These are phyloP conservation scores for Lepraria neglecta DNA, from an alignment of 495 filamentous ascomycete genomes.

Conservation along the genomic window DNA sequence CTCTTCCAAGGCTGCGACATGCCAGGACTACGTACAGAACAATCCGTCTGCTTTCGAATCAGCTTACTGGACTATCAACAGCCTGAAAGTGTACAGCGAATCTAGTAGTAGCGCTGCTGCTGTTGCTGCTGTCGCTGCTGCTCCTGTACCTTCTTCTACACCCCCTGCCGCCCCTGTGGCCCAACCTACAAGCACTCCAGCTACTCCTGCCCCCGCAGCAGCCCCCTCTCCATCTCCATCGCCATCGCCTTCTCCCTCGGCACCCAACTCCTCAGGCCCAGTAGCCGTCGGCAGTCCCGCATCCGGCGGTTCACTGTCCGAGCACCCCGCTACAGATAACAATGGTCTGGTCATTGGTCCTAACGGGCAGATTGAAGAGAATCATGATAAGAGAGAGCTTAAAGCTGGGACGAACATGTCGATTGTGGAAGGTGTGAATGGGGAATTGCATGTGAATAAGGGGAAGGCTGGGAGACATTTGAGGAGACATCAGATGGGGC, in stretches of 20 bases:
- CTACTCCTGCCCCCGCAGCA: not conserved
- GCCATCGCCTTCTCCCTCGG: not conserved
- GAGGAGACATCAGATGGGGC: not conserved
- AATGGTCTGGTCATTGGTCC: not conserved
- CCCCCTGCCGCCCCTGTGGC: not conserved
- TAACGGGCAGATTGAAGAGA: not conserved
- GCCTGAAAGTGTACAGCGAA: conserved; percentile 52
- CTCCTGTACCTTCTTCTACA: not conserved
- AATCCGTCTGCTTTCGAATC: conserved; percentile 55
- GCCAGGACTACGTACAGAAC: conserved; percentile 56
- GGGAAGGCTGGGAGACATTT: not conserved
- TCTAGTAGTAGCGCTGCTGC: not conserved
- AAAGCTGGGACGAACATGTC: no score
- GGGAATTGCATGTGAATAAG: not conserved
- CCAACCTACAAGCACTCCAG: not conserved
- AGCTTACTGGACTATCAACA: conserved; percentile 62
- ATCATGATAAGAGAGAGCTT: not conserved
- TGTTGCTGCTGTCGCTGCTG: not conserved
- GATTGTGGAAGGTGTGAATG: no score
- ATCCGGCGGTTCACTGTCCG: not conserved
- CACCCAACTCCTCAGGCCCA: not conserved
- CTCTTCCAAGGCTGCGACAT: conserved; percentile 43
- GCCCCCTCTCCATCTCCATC: not conserved
- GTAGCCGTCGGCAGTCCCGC: not conserved
- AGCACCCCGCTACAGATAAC: not conserved